Evolutionary conservation across 768 basidiomycete genomes (phyloP).

Genomic region (Tulasnella sp.): DNA sequence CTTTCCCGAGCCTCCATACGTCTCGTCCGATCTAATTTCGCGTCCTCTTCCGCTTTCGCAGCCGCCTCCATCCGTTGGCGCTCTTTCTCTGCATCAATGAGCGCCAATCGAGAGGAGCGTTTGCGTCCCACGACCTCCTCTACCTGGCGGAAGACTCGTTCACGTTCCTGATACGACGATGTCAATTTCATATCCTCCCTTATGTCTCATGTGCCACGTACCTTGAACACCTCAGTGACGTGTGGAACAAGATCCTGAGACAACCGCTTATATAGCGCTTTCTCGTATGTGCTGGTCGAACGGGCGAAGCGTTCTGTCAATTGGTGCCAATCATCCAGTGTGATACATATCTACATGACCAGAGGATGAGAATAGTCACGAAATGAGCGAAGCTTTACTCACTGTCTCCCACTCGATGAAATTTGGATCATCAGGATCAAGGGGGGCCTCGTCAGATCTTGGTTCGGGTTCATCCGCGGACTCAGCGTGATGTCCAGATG

Average conservation of each 20-base stretch:
- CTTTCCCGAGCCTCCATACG: conserved; percentile 33
- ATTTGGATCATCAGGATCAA: conserved; percentile 14
- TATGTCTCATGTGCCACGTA: not conserved
- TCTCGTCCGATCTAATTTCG: conserved; percentile 50
- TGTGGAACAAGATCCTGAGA: not conserved
- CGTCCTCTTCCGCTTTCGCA: conserved; percentile 49
- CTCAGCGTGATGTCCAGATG: not conserved
- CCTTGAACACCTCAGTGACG: conserved; percentile 7
- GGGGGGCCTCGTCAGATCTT: not conserved
- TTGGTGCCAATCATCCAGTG: conserved; percentile 16
- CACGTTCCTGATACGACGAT: conserved; percentile 1
- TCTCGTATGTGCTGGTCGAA: conserved; percentile 16
- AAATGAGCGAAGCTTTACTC: no score
- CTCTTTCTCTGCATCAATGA: conserved; percentile 56
- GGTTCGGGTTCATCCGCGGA: not conserved
- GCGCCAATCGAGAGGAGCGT: conserved; percentile 77
- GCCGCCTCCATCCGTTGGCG: conserved; percentile 42
- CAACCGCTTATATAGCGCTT: conserved; percentile 8
- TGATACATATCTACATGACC: conserved; percentile 15
- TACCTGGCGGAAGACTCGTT: conserved; percentile 1
- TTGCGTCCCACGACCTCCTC: conserved; percentile 76
- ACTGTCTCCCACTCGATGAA: conserved; percentile 19
- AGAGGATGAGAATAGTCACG: no score
- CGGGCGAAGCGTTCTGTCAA: conserved; percentile 13
- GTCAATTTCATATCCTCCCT: not conserved